Conservation (phyloP, 1,139 yeast species). For the Pichia sp. region DNA sequence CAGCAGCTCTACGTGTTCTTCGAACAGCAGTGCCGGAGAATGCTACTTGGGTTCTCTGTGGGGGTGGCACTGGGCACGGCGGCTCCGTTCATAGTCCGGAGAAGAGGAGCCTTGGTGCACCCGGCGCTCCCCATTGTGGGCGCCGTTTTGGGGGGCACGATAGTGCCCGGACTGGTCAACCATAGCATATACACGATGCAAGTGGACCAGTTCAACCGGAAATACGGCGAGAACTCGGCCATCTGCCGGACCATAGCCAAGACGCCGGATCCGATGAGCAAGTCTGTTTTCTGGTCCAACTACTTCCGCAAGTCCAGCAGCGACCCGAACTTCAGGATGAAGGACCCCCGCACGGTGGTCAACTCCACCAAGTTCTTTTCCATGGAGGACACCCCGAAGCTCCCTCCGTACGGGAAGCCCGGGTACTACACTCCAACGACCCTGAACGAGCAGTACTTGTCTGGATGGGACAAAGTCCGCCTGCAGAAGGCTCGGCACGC, state of each 20-base stretch:
- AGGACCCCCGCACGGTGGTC: slow-evolving; percentile 25
- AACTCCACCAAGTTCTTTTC: slow-evolving; percentile 12
- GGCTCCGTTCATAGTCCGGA: slow-evolving; percentile 25
- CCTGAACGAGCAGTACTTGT: slow-evolving; percentile 7
- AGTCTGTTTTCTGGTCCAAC: slow-evolving; percentile 28
- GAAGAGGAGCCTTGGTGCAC: slow-evolving; percentile 23
- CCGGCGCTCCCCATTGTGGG: slow-evolving; percentile 24
- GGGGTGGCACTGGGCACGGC: slow-evolving; percentile 28
- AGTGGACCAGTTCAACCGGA: slow-evolving; percentile 11
- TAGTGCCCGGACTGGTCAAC: slow-evolving; percentile 21
- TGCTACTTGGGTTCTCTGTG: slow-evolving; percentile 22
- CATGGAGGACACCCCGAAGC: slow-evolving; percentile 6
- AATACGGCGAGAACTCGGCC: slow-evolving; percentile 22
- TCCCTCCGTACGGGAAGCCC: slow-evolving; percentile 17
- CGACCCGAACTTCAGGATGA: slow-evolving; percentile 23
- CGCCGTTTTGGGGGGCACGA: slow-evolving; percentile 23
- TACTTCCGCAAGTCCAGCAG: slow-evolving; percentile 27
- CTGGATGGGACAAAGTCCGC: slow-evolving; percentile 16
- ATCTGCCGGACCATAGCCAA: slow-evolving; percentile 20
- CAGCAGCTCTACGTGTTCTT: slow-evolving; percentile 23
- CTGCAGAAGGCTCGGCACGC: neutral
- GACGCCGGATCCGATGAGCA: slow-evolving; percentile 26
- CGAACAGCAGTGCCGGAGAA: slow-evolving; percentile 19
- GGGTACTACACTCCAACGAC: slow-evolving; percentile 10
- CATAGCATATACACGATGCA: slow-evolving; percentile 18